phyloP scores from a whole-genome alignment of 106 monocot genomes.

The Dioscorea dumetorum region DNA sequence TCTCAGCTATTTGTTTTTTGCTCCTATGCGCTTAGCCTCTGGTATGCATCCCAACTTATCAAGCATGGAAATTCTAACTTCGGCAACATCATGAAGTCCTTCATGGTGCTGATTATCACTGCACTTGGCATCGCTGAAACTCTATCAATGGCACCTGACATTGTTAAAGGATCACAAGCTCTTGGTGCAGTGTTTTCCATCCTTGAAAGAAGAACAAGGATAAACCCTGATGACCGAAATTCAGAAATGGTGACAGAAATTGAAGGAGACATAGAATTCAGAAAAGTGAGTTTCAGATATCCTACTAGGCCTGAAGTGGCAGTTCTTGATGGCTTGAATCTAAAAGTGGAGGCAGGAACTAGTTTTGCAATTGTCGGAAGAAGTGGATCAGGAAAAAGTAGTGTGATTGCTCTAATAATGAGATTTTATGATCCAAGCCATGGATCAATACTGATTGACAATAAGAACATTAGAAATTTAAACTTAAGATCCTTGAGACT shows the following conservation, averaged over 20 bases:
- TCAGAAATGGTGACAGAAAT: slow-evolving; percentile 18
- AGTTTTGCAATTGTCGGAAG: slow-evolving; percentile 21
- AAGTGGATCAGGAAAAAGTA: slow-evolving; percentile 33
- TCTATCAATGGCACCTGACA: slow-evolving; percentile 33
- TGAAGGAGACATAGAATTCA: slow-evolving; percentile 27
- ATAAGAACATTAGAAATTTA: slow-evolving; percentile 15
- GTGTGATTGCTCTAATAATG: slow-evolving; percentile 27
- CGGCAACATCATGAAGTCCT: slow-evolving; percentile 32
- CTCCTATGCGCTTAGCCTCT: slow-evolving; percentile 49
- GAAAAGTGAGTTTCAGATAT: slow-evolving; percentile 18
- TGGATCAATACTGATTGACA: slow-evolving; percentile 16
- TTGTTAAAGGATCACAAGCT: slow-evolving; percentile 26
- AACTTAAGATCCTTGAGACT: slow-evolving; percentile 23
- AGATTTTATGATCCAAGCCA: slow-evolving; percentile 25
- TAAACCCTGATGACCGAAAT: slow-evolving; percentile 23
- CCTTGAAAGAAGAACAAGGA: slow-evolving; percentile 21
- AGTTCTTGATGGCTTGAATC: slow-evolving; percentile 15
- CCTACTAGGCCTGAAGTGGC: slow-evolving; percentile 18
- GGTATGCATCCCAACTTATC: slow-evolving; percentile 42
- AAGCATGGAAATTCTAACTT: slow-evolving; percentile 29
- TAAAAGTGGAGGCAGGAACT: slow-evolving; percentile 12
- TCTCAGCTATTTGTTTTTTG: slow-evolving; percentile 36
- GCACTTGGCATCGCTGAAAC: slow-evolving; percentile 40
- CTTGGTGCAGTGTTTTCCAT: slow-evolving; percentile 28
- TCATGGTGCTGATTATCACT: slow-evolving; percentile 42